Evolutionary conservation across 2,329 filamentous ascomycete genomes (phyloP), one percentile per base, ranked within the genome.

Genomic region (Stemphylium beticola): DNA sequence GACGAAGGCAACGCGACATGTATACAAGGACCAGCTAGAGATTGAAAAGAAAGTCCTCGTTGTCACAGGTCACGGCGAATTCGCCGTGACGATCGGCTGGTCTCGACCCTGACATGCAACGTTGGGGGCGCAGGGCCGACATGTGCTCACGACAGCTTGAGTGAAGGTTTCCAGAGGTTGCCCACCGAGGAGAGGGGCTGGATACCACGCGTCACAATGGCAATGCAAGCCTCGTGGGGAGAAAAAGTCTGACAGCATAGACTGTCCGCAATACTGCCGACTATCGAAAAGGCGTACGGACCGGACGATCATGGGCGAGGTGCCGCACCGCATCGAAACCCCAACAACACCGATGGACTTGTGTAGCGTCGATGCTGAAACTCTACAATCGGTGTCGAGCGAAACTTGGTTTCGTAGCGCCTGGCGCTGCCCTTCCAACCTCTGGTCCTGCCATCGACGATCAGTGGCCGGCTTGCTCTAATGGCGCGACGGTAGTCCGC

Each of bases 251-350:
- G 26, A 20, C 17, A 43, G 17, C 32, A 12, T 32, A 11, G 12
- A n/a, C 8, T 20, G 20, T 31, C 44, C 44, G 34, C 34, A 24
- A 24, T 39, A 24, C 26, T 18, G 26, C 18, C 26, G 29, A 48
- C 24, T 26, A 11, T 11, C 26, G 33, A 22, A 18, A 22, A 15
- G n/a, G n/a, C 26, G 5, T 48, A 24, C 26, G 45, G 45, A 40
- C 45, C 45, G 36, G 45, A 40, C 45, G 17, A 48, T 48, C 45
- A 48, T 15, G 26, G 36, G 17, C 45, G 8, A 15, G 29, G 4
- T 46, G 26, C 29, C 18, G 41, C 17, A 31, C n/a, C n/a, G 17
- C 3, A 20, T 46, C 14, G 26, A 26, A 22, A 14, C 26, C 36
- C 22, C 18, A 32, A 40, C 45, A 37, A 26, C 36, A 37, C 12